Conservation (phyloP, 2,329 filamentous ascomycete genomes). For the Hymenoscyphus fraxineus region DNA sequence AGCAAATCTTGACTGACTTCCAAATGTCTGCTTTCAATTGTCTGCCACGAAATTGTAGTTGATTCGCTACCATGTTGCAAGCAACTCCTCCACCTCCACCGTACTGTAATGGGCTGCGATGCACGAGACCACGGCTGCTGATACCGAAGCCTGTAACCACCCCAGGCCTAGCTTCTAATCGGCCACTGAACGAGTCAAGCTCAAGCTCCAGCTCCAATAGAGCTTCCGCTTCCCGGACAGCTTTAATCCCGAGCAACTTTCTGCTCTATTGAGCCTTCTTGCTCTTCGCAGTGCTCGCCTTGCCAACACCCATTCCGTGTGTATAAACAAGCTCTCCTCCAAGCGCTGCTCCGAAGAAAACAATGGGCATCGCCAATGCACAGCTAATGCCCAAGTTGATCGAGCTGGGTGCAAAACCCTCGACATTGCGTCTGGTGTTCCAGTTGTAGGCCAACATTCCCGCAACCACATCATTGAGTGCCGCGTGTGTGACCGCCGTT, state of each 20-base stretch:
- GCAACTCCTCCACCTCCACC: background rate
- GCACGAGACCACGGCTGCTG: too few species aligned
- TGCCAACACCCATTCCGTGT: slow-evolving; percentile 20
- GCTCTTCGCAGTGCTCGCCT: background rate
- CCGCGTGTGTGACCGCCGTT: slow-evolving; percentile 13
- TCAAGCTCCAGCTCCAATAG: background rate
- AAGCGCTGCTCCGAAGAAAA: slow-evolving; percentile 11
- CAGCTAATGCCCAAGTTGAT: slow-evolving; percentile 12
- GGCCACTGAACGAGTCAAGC: background rate
- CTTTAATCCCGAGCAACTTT: background rate
- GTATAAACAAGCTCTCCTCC: slow-evolving; percentile 18
- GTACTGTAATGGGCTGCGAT: background rate
- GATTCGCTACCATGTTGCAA: background rate
- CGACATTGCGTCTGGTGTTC: slow-evolving; percentile 9
- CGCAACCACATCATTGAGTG: slow-evolving; percentile 15
- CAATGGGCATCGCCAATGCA: slow-evolving; percentile 9
- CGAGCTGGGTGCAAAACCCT: slow-evolving; percentile 7
- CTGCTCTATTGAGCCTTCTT: slow-evolving; percentile 14
- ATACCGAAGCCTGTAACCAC: background rate
- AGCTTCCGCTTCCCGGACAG: too few species aligned
- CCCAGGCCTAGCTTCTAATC: background rate
- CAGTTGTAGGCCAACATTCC: slow-evolving; percentile 14
- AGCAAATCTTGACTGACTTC: background rate
- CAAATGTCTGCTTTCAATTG: background rate
- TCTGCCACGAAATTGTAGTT: background rate